phyloP scores from a whole-genome alignment of 257 asterid species.

The Capsicum chinense region DNA sequence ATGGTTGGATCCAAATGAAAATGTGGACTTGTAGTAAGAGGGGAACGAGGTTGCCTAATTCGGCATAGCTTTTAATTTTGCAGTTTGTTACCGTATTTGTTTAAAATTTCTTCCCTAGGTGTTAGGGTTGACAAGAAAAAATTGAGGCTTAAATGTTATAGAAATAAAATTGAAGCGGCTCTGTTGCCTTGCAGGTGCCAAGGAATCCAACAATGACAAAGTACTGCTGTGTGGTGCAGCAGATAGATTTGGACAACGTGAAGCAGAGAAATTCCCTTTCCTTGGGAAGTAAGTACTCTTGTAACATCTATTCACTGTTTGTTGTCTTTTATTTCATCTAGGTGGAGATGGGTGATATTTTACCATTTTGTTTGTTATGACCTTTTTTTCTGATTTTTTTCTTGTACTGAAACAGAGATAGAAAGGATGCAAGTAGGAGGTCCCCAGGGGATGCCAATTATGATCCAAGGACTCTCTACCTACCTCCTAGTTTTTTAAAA shows the following conservation, averaged over 20 bases:
- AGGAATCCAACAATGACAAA: conserved; percentile 45
- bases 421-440: conserved; percentile 77
- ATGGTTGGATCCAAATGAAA: conserved; percentile 22
- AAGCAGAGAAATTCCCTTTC: conserved; percentile 67
- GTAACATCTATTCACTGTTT: conserved; percentile 14
- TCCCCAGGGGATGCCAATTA: conserved; percentile 72
- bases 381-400: conserved; percentile 6
- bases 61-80: not conserved
- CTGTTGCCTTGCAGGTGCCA: conserved; percentile 52
- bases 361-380: not conserved
- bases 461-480: conserved; percentile 81
- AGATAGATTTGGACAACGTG: conserved; percentile 74
- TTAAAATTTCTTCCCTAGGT: not conserved
- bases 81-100: not conserved
- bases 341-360: not conserved
- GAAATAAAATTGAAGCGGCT: not conserved
- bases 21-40: not conserved
- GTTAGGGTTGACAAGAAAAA: not conserved
- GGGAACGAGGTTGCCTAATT: not conserved
- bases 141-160: not conserved
- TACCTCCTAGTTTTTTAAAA: conserved; percentile 77
- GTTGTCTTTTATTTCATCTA: not conserved
- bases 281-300: conserved; percentile 69
- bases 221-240: conserved; percentile 48
- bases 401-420: conserved; percentile 54